A percentile compares a stretch with the other conserved stretches of the same genome.
These are phyloP conservation scores for Sordariomycetes sp. DNA, from an alignment of 2,329 filamentous ascomycete species.

Conservation along the genomic window DNA sequence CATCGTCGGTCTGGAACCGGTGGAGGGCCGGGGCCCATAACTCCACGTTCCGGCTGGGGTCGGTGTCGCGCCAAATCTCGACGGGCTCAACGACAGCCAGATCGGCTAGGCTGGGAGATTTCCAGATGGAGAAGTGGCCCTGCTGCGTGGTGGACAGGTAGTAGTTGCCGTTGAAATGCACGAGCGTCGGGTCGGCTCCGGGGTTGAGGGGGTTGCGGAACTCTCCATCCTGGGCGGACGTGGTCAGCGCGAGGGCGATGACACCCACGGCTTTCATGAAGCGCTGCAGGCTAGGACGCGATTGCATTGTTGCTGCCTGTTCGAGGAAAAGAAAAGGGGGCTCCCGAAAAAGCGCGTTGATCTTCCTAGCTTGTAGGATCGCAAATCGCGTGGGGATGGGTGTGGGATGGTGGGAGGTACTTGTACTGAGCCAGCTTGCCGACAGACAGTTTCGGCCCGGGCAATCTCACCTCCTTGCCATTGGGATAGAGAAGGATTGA, in stretches of 20 bases:
- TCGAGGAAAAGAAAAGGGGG: too few species aligned
- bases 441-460: too few species aligned
- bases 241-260: not conserved
- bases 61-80: not conserved
- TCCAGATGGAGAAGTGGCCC: not conserved
- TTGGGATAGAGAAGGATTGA: too few species aligned
- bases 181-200: slow-evolving; percentile 1
- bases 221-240: not conserved
- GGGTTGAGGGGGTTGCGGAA: slow-evolving; percentile 1
- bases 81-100: not conserved
- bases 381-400: too few species aligned
- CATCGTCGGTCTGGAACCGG: not conserved
- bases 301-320: not conserved
- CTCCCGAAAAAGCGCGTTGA: too few species aligned
- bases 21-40: not conserved
- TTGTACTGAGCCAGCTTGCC: too few species aligned
- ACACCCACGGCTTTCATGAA: not conserved
- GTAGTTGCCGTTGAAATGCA: not conserved
- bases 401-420: too few species aligned
- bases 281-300: not conserved
- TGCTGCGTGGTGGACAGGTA: not conserved
- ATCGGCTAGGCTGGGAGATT: not conserved
- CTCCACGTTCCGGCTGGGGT: not conserved
- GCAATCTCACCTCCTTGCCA: too few species aligned
- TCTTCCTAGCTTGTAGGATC: too few species aligned